Evolutionary conservation across 331 rosid species (phyloP), one percentile per base, ranked within the genome.

Genomic region (Malus hybrid): DNA sequence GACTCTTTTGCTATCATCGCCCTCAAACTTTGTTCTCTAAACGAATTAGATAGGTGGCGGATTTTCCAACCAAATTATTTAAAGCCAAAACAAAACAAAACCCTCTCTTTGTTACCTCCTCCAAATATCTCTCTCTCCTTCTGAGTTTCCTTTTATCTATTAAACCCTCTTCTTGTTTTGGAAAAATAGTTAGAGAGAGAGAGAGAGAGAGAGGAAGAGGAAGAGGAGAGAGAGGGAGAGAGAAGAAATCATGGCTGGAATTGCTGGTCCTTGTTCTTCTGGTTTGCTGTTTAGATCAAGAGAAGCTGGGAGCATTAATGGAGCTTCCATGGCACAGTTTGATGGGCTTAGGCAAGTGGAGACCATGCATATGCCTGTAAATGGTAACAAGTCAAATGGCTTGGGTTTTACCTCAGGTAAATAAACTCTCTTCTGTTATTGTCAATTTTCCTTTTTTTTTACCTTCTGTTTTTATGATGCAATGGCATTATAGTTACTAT

Each of bases 341-440:
- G 74, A 71, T 68, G 87, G 89, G 6, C 88, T 81, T 73, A 79
- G 89, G 71, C 77, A 80, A 7, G 65, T 65, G 6, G 84, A 81
- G 9, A 79, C 32, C 57, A 44, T 69, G 15, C 88, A 77, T 59
- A 59, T 74, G 42, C 60, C 74, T 61, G 72, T 82, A 11, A 22
- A 65, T 42, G 59, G 78, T 55, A 77, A 65, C n/a, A 68, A 65
- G 69, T 50, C 71, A 14, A 78, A 15, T 22, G 67, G 85, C 7
- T 59, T 69, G 52, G 63, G 70, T 85, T 85, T 77, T 10, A 54
- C 60, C 74, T 61, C 87, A 59, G 80, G 93, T 86, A 82, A 60
- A 18, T 10, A 42, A 42, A 42, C 14, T 29, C 19, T 24, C 5
- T 48, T 59, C 56, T 61, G 15, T 33, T 32, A n/a, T 8, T 44